These are phyloP conservation scores for Metschnikowia baotianmanensis DNA, from an alignment of 805 yeast species.

Conservation along the genomic window DNA sequence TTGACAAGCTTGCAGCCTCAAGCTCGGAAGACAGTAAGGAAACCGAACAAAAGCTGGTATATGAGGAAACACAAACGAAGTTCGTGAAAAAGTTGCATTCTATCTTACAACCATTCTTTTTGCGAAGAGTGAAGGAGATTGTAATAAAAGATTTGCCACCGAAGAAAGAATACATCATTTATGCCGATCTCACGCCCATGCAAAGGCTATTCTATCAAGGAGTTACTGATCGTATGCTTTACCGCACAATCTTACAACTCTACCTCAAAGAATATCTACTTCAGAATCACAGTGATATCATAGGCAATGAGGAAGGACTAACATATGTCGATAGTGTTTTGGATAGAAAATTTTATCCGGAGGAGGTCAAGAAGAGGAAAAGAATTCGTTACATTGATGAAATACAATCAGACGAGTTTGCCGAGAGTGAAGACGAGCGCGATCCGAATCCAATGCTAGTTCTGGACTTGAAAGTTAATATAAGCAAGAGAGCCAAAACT, in stretches of 20 bases:
- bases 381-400: conserved; percentile 2
- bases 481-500: background rate
- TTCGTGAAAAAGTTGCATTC: conserved; percentile 79
- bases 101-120: conserved; percentile 81
- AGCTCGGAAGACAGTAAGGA: conserved; percentile 29
- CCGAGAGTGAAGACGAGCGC: background rate
- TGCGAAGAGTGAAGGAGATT: conserved; percentile 75
- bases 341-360: conserved; percentile 29
- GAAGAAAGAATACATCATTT: conserved; percentile 83
- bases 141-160: conserved; percentile 73
- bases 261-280: conserved; percentile 51
- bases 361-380: conserved; percentile 1
- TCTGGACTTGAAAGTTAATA: background rate
- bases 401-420: background rate
- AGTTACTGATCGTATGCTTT: conserved; percentile 47
- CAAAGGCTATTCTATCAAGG: conserved; percentile 65
- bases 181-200: conserved; percentile 58
- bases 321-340: conserved; percentile 42
- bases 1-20: conserved; percentile 45
- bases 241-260: conserved; percentile 43
- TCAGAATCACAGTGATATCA: conserved; percentile 31
- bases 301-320: conserved; percentile 20
- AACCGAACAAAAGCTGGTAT: conserved; percentile 48
- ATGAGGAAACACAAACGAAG: conserved; percentile 49
- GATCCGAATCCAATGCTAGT: background rate